Percentiles rank a stretch among this genome's conserved stretches.
These are phyloP conservation scores for Colletotrichum sp. DNA, from an alignment of 2,329 filamentous ascomycete genomes.

Conservation along the genomic window DNA sequence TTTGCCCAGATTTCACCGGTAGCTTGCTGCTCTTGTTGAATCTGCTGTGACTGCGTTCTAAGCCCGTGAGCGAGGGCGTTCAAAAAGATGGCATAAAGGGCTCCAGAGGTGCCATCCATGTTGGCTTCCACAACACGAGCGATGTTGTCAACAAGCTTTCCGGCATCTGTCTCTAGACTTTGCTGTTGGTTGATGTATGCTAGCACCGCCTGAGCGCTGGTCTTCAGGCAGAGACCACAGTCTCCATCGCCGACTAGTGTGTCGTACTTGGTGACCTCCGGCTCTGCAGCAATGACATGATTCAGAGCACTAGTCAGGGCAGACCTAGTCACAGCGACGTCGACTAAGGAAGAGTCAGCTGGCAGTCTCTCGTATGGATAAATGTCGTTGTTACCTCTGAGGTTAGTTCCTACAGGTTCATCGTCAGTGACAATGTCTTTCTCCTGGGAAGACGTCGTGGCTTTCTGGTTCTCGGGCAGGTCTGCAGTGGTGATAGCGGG, in stretches of 20 bases:
- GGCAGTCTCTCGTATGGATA: background rate
- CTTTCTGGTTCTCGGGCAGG: background rate
- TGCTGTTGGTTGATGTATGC: constrained; percentile 47
- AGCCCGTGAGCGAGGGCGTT: constrained; percentile 66
- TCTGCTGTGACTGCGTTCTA: background rate
- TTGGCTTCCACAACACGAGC: constrained; percentile 68
- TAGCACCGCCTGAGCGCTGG: constrained; percentile 60
- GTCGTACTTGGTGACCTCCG: constrained; percentile 32
- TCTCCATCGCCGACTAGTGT: constrained; percentile 35
- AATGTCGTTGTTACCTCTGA: background rate
- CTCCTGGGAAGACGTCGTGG: background rate
- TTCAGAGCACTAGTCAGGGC: background rate
- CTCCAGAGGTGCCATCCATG: constrained; percentile 78
- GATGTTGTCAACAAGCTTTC: background rate
- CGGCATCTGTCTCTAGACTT: background rate
- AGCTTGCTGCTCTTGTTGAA: background rate
- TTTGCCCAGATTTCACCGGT: background rate
- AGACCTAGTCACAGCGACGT: background rate
- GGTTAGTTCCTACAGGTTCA: background rate
- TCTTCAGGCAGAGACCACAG: constrained; percentile 39
- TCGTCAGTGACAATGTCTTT: background rate
- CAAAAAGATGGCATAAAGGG: constrained; percentile 77
- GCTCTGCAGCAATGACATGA: constrained; percentile 43
- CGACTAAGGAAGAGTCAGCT: background rate
- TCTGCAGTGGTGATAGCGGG: background rate